These are phyloP conservation scores for Blepharisma undulans DNA, from an alignment of 169 alveolate species.

Conservation along the genomic window DNA sequence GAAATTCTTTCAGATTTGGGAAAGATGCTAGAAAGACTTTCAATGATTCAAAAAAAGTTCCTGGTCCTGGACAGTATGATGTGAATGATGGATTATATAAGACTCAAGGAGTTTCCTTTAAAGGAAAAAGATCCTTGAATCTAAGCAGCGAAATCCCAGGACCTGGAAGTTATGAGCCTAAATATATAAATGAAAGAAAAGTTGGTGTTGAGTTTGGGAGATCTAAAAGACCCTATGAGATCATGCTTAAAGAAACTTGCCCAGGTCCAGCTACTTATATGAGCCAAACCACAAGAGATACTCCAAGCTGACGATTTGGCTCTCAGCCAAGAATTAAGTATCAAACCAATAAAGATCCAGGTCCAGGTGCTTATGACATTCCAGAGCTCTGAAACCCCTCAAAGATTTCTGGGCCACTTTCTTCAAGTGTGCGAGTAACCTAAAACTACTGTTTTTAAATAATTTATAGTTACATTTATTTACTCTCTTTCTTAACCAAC, in stretches of 20 bases:
- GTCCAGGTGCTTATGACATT: slow-evolving; percentile 6
- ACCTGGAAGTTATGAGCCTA: not conserved
- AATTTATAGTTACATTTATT: not conserved
- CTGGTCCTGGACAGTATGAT: slow-evolving; percentile 29
- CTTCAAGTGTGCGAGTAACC: not conserved
- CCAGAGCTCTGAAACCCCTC: not conserved
- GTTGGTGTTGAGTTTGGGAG: not conserved
- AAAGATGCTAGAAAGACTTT: not conserved
- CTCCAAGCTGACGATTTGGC: slow-evolving; percentile 21
- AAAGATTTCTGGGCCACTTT: not conserved
- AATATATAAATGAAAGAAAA: not conserved
- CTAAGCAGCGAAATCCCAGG: not conserved
- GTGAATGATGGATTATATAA: not conserved
- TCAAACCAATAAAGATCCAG: not conserved
- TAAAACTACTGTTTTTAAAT: not conserved
- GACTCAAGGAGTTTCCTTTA: not conserved
- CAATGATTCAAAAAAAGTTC: not conserved
- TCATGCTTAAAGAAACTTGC: not conserved
- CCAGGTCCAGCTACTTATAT: slow-evolving; percentile 18
- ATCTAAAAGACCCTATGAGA: not conserved
- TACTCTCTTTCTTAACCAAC: not conserved
- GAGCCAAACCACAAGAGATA: not conserved
- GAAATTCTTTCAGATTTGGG: not conserved
- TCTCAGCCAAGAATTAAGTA: not conserved
- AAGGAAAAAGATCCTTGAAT: not conserved